Base-by-base conservation (phyloP, 148 eudicot genomes). In the Nepenthes mirabilis region DNA sequence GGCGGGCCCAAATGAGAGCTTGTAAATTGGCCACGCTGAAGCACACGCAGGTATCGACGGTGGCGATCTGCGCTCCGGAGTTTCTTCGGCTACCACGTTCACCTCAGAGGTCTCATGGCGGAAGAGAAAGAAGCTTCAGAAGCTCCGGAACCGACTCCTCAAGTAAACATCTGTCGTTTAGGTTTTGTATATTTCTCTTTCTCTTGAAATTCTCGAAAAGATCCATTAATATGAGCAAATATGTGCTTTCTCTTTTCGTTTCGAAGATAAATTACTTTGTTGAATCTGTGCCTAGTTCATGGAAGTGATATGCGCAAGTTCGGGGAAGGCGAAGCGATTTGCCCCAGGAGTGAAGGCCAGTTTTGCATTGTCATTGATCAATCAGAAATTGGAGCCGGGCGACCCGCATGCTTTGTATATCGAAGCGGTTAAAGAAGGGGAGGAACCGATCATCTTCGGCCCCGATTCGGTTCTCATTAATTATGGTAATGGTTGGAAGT, bases 381-480 rank as follows among this genome's bases (percentile, higher is more conserved):
- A 88, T 74, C 75, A 70, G 54, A 88, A 86, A 76, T 52, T 83
- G 49, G 73, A 53, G 33, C 60, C 52, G 35, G 74, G 71, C 37
- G 8, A 58, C 36, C 82, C 86, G 11, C 56, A 59, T 37, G 80
- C 77, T 11, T 69, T 75, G 48, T 73, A 86, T 56, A 84, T 93
- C 37, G 91, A 93, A 72, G 86, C 96, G 0, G 80, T 70, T 70
- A 93, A 93, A 80, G 86, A 68, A 14, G 85, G 84, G 11, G 88
- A 93, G 43, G 96, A 82, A 47, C 83, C 96, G 1, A 75, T 93
- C 33, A 77, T 56, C 70, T 88, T 93, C 47, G 96, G 96, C 47
- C 96, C 95, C 33, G 78, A 68, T 64, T 80, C 91, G 0, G 62
- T 80, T 63, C 84, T 93, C 48, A 59, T 80, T 2, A 61, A 70